Base-by-base conservation (phyloP, 805 yeast genomes). In the Candida manassasensis region DNA sequence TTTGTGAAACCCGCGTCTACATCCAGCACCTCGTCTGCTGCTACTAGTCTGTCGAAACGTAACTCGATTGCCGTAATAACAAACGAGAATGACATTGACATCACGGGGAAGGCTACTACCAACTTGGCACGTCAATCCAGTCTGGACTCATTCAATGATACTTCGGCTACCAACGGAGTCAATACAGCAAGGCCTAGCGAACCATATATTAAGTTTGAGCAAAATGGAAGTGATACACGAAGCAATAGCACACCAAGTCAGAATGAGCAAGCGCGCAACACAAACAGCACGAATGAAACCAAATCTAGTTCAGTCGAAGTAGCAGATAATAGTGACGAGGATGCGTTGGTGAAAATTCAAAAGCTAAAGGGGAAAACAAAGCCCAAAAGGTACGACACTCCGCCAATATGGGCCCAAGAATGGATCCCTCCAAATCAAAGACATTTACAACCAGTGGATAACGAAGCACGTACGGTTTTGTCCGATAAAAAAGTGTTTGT, bases 371-470 rank as follows among this genome's bases (percentile, higher is more conserved):
- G 41, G 13, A 41, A 48, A 6, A 38, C 45, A 3, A 79, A 81
- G 56, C 89, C 93, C 2, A 72, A 58, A 37, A 61, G 84, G 45
- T 83, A 83, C 55, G 57, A 58, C 10, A 66, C 61, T 30, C 84
- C 84, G 3, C 96, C 96, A 4, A 67, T 77, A 4, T 88, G 95
- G 95, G 95, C 96, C 0, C 81, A 71, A 43, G 81, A 78, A 48
- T 85, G 83, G 79, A 59, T 69, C 31, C 80, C 81, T 1, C 52
- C 59, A 15, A 35, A 33, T 24, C 35, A 29, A 28, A 27, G 21
- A 19, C 24, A 30, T 24, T 22, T 32, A 21, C 27, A 30, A 30
- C 27, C 12, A 4, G 49, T 53, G 17, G 32, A 35, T n/a, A 16
- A 37, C 39, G 33, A 30, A 21, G 14, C 12, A 21, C 36, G 31